Evolutionary conservation across 495 filamentous ascomycete species (phyloP), one percentile per base, ranked within the genome.

Genomic region (Neurospora intermedia): DNA sequence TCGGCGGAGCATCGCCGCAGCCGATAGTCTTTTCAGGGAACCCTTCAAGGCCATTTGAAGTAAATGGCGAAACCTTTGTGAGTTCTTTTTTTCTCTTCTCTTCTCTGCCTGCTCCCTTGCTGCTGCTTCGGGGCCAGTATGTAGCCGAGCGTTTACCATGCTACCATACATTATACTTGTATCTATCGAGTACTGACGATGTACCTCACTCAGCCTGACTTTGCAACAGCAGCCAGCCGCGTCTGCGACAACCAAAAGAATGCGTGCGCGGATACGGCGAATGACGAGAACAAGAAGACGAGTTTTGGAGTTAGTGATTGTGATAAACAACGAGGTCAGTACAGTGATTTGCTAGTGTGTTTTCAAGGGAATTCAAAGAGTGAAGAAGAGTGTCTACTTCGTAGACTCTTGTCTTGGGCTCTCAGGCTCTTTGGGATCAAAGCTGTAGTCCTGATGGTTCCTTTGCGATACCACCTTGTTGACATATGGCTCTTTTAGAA

Each of bases 61-160:
- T 86, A 4, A 78, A 83, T 23, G 83, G 84, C 2, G 74, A 83
- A 72, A 85, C 82, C 4, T 87, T 87, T 76, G 85, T 87, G 76
- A 48, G 85, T 81, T 74, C 20, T 20, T 6, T 69, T 6, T 11
- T 11, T 18, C 27, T 31, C 41, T 7, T 2, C 39, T 2, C 39
- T 40, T 40, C 35, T 38, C 4, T 31, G 27, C 2, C 27, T 31
- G 27, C 2, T 31, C 27, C 27, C 27, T 31, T 31, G 27, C 27
- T 31, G 27, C 27, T 1, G 27, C 27, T 31, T 31, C 27, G 3
- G 2, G 27, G 27, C 27, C 27, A 31, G 27, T 0, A 31, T 31
- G 2, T 2, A 31, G 27, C 27, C 27, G 27, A 31, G 27, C 27
- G 1, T 31, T 31, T 31, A 31, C 27, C 27, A 2, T 31, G 27